Evolutionary conservation across 768 basidiomycete species (phyloP).

Genomic region (Naganishia vaughanmartiniae): DNA sequence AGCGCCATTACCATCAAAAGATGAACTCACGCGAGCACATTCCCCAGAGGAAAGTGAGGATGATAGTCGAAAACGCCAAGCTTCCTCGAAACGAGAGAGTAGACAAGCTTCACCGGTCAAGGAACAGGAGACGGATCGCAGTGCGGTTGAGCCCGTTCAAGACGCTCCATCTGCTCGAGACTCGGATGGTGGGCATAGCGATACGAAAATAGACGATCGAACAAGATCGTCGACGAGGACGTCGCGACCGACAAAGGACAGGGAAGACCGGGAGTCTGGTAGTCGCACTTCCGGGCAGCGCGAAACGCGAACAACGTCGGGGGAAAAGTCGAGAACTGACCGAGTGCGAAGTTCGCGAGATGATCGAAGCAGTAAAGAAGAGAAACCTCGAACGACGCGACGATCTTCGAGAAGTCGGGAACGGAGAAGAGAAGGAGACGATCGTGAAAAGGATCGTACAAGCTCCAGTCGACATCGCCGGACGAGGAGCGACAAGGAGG

Average conservation of each 20-base stretch:
- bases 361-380: slow-evolving; percentile 21
- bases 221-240: neutral
- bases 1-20: slow-evolving; percentile 20
- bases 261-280: slow-evolving; percentile 3
- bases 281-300: slow-evolving; percentile 12
- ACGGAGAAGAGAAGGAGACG: slow-evolving; percentile 7
- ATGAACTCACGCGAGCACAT: slow-evolving; percentile 2
- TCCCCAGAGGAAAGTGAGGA: neutral
- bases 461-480: slow-evolving; percentile 20
- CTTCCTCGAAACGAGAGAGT: slow-evolving; percentile 10
- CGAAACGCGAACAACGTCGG: slow-evolving; percentile 1
- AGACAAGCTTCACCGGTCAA: neutral
- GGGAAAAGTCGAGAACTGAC: slow-evolving; percentile 11
- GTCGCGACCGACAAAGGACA: neutral
- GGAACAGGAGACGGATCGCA: slow-evolving; percentile 3
- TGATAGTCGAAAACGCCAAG: slow-evolving; percentile 6
- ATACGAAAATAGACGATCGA: slow-evolving; percentile 3
- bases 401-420: slow-evolving; percentile 20
- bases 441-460: slow-evolving; percentile 22
- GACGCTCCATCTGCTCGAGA: slow-evolving; percentile 8
- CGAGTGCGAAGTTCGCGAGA: slow-evolving; percentile 21
- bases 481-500: slow-evolving; percentile 23
- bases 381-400: slow-evolving; percentile 2
- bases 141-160: neutral
- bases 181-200: slow-evolving; percentile 16